Evolutionary conservation across 164 flowering plant genomes (phyloP).

Genomic region (Saururus chinensis): DNA sequence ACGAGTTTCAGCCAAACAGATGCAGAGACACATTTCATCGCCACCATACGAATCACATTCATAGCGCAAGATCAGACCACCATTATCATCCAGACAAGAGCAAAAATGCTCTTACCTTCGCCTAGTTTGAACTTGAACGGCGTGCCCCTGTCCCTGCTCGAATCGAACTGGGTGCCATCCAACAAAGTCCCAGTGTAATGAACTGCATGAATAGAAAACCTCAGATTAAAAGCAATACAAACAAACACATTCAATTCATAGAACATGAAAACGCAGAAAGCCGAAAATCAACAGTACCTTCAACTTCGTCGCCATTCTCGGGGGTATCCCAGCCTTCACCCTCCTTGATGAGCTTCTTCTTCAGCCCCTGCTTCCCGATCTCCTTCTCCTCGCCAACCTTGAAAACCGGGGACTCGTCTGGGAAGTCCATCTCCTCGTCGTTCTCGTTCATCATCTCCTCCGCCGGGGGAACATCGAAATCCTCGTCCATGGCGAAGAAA

Average conservation of each 20-base stretch:
- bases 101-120: conserved; percentile 43
- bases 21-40: too few relatives aligned
- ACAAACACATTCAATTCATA: background rate
- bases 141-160: conserved; percentile 68
- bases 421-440: conserved; percentile 27
- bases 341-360: conserved; percentile 84
- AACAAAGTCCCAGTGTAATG: conserved; percentile 93
- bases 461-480: conserved; percentile 29
- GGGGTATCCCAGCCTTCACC: conserved; percentile 86
- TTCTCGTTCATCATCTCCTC: conserved; percentile 13
- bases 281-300: conserved; percentile 35
- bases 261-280: background rate
- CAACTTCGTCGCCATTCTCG: conserved; percentile 77
- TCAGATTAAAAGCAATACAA: background rate
- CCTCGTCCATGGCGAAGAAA: conserved; percentile 43
- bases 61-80: too few relatives aligned
- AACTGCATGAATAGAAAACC: conserved; percentile 29
- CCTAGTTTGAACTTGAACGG: conserved; percentile 92
- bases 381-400: conserved; percentile 94
- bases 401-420: conserved; percentile 32
- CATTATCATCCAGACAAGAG: too few relatives aligned
- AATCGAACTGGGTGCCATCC: conserved; percentile 90
- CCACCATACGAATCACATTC: too few relatives aligned
- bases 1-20: too few relatives aligned
- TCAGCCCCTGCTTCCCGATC: conserved; percentile 71